A percentile compares a stretch with the other conserved stretches of the same genome.
These are phyloP conservation scores for Backusella australiensis DNA, from an alignment of 192 early-diverging fungal species.

Conservation along the genomic window DNA sequence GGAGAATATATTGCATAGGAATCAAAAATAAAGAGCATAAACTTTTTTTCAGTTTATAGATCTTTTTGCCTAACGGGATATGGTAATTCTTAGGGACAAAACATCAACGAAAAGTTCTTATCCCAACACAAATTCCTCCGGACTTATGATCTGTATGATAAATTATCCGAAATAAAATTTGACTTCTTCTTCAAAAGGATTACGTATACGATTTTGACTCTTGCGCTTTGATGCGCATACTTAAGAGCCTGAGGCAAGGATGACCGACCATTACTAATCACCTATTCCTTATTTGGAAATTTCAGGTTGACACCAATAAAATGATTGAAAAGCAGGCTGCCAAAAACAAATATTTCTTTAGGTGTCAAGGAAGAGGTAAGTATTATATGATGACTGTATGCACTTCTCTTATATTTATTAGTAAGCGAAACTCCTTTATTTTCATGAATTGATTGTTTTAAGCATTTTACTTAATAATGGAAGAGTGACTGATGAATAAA, in stretches of 20 bases:
- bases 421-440: background rate
- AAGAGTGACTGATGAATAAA: background rate
- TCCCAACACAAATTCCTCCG: background rate
- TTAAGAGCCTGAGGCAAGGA: background rate
- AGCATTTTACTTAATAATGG: background rate
- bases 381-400: background rate
- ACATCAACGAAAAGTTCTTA: too few relatives aligned
- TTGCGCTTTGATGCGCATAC: background rate
- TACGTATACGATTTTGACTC: background rate
- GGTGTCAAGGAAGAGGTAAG: background rate
- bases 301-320: background rate
- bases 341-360: background rate
- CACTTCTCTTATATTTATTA: background rate
- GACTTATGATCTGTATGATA: background rate
- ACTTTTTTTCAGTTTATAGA: too few relatives aligned
- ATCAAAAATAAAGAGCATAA: too few relatives aligned
- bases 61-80: too few relatives aligned
- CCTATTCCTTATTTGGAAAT: background rate
- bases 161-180: background rate
- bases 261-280: background rate
- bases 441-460: background rate
- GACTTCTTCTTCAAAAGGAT: background rate
- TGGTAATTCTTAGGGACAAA: too few relatives aligned
- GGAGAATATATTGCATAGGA: too few relatives aligned
- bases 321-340: constrained; percentile 1